A percentile compares a stretch with the other conserved stretches of the same genome.
phyloP scores from a whole-genome alignment of 352 stramenopile genomes.

The Nothophytophthora sp. region DNA sequence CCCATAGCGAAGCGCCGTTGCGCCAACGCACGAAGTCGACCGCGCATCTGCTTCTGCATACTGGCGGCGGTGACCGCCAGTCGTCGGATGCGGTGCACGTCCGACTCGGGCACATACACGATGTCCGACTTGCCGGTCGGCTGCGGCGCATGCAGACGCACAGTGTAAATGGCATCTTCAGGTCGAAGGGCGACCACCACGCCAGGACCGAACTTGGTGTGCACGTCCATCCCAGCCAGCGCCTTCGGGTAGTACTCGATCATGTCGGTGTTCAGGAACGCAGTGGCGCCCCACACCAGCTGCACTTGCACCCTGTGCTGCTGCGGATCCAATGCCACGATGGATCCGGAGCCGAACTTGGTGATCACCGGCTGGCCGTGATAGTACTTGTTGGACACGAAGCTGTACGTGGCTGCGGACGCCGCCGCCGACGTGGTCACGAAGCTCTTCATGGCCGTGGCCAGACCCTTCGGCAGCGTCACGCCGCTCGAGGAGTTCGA shows the following conservation, averaged over 20 bases:
- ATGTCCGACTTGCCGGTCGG: constrained; percentile 49
- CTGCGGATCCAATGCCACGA: constrained; percentile 54
- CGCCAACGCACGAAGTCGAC: constrained; percentile 47
- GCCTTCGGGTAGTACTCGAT: constrained; percentile 76
- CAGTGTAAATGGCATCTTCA: constrained; percentile 77
- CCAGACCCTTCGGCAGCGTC: constrained; percentile 46
- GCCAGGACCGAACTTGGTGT: constrained; percentile 74
- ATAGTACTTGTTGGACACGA: constrained; percentile 72
- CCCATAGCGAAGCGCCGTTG: constrained; percentile 27
- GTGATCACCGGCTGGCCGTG: constrained; percentile 77
- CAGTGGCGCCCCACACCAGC: constrained; percentile 61
- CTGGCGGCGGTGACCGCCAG: constrained; percentile 50
- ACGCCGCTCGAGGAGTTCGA: constrained; percentile 23
- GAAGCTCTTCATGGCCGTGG: constrained; percentile 56
- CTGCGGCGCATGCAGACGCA: constrained; percentile 53
- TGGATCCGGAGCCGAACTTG: constrained; percentile 59
- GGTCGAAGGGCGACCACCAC: constrained; percentile 64
- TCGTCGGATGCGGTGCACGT: constrained; percentile 48
- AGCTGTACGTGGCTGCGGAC: constrained; percentile 48
- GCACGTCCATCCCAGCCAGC: constrained; percentile 71
- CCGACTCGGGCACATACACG: constrained; percentile 76
- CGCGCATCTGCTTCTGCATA: constrained; percentile 49
- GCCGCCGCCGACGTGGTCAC: constrained; percentile 57
- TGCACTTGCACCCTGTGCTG: constrained; percentile 58
- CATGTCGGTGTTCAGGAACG: constrained; percentile 57